Percentiles rank a stretch among this genome's conserved stretches.
phyloP scores from a whole-genome alignment of 2,329 filamentous ascomycete species.

The Didymosphaeria variabile region DNA sequence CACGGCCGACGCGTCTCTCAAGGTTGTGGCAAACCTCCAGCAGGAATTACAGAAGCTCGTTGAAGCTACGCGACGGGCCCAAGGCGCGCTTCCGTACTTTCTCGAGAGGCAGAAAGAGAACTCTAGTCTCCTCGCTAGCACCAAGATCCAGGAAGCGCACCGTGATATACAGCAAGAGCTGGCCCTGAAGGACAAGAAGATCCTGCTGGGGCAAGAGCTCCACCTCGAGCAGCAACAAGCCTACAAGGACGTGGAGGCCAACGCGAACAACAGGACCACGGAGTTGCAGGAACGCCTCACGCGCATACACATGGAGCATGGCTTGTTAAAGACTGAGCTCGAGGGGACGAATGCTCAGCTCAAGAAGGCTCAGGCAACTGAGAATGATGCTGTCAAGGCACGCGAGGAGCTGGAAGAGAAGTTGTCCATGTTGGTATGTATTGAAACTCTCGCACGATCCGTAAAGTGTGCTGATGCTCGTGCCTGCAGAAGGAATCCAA shows the following conservation, averaged over 20 bases:
- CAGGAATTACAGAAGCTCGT: slow-evolving; percentile 39
- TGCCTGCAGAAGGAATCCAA: slow-evolving; percentile 21
- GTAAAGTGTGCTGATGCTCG: not conserved
- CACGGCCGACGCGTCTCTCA: slow-evolving; percentile 17
- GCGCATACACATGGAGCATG: slow-evolving; percentile 41
- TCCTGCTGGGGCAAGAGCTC: slow-evolving; percentile 36
- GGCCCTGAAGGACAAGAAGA: slow-evolving; percentile 38
- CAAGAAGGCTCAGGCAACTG: slow-evolving; percentile 19
- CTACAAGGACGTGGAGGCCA: slow-evolving; percentile 33
- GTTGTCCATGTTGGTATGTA: slow-evolving; percentile 20
- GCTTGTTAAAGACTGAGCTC: slow-evolving; percentile 37
- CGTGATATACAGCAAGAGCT: slow-evolving; percentile 35
- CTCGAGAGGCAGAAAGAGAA: slow-evolving; percentile 42
- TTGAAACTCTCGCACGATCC: no score
- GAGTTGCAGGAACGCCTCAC: slow-evolving; percentile 36
- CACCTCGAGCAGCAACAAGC: slow-evolving; percentile 42
- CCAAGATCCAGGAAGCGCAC: slow-evolving; percentile 36
- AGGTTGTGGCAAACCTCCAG: slow-evolving; percentile 33
- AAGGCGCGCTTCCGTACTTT: slow-evolving; percentile 32
- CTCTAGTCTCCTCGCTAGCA: slow-evolving; percentile 34
- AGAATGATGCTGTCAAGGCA: slow-evolving; percentile 21
- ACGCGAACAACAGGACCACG: slow-evolving; percentile 25
- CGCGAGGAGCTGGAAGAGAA: slow-evolving; percentile 27
- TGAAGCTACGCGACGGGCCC: slow-evolving; percentile 27
- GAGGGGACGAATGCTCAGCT: slow-evolving; percentile 29